Evolutionary conservation across 2,329 filamentous ascomycete genomes (phyloP).

Genomic region (Teratosphaeriaceae sp.): DNA sequence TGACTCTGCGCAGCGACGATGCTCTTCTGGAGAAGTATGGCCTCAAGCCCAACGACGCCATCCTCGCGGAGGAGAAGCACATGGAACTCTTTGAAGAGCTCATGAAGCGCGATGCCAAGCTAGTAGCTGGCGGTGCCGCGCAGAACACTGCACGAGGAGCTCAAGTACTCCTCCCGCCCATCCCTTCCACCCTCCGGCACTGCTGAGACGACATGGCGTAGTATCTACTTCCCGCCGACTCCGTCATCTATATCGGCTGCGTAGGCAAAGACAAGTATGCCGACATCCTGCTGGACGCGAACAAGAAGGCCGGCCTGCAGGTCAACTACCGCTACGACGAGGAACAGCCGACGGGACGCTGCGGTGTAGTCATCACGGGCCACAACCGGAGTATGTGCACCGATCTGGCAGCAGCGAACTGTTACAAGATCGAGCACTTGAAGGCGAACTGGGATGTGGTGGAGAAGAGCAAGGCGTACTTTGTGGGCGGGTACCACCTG

Average conservation of each 20-base stretch:
- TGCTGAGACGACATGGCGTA: slow-evolving; percentile 22
- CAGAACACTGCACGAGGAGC: slow-evolving; percentile 97
- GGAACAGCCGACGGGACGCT: slow-evolving; percentile 78
- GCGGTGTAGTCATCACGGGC: slow-evolving; percentile 93
- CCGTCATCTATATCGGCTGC: slow-evolving; percentile 87
- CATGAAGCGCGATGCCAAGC: slow-evolving; percentile 80
- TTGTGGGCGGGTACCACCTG: slow-evolving; percentile 94
- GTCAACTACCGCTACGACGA: slow-evolving; percentile 93
- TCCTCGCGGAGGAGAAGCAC: slow-evolving; percentile 91
- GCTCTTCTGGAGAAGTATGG: slow-evolving; percentile 85
- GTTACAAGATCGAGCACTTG: slow-evolving; percentile 91
- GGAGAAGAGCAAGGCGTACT: slow-evolving; percentile 81
- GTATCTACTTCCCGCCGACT: slow-evolving; percentile 88
- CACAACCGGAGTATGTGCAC: slow-evolving; percentile 94
- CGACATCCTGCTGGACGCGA: slow-evolving; percentile 77
- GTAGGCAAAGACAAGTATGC: slow-evolving; percentile 96
- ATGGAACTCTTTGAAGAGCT: slow-evolving; percentile 86
- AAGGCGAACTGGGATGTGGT: slow-evolving; percentile 93
- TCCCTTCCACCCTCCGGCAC: too few relatives aligned
- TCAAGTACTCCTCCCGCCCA: slow-evolving; percentile 33
- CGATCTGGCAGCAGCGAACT: slow-evolving; percentile 91
- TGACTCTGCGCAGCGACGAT: slow-evolving; percentile 54
- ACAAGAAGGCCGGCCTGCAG: slow-evolving; percentile 78
- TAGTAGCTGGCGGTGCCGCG: slow-evolving; percentile 92
- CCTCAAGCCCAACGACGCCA: slow-evolving; percentile 94